These are phyloP conservation scores for Herpotrichia juniperi DNA, from an alignment of 2,329 filamentous ascomycete species.

Conservation along the genomic window DNA sequence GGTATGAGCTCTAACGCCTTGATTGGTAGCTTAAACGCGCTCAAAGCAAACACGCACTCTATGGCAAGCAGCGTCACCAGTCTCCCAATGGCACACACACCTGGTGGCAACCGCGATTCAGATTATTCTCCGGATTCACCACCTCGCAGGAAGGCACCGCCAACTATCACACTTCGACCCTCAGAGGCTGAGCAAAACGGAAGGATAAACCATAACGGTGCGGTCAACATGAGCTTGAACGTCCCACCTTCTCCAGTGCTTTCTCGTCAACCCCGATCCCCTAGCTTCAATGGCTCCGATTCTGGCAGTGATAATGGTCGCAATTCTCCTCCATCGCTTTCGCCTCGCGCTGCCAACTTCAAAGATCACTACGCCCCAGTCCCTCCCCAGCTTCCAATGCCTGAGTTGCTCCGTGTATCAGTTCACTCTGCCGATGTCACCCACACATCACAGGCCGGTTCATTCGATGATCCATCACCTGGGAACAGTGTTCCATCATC, in stretches of 20 bases:
- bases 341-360: slow-evolving; percentile 28
- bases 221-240: slow-evolving; percentile 43
- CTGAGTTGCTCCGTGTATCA: slow-evolving; percentile 29
- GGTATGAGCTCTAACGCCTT: slow-evolving; percentile 43
- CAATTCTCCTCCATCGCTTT: slow-evolving; percentile 27
- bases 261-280: slow-evolving; percentile 20
- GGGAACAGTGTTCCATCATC: slow-evolving; percentile 27
- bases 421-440: slow-evolving; percentile 27
- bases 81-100: slow-evolving; percentile 31
- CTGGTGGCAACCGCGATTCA: slow-evolving; percentile 23
- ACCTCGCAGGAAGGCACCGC: slow-evolving; percentile 24
- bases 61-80: slow-evolving; percentile 40
- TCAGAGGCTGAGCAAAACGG: slow-evolving; percentile 46
- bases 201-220: slow-evolving; percentile 38
- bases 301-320: slow-evolving; percentile 31
- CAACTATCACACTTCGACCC: slow-evolving; percentile 35
- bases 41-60: slow-evolving; percentile 38
- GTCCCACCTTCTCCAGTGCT: slow-evolving; percentile 40
- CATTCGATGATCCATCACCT: slow-evolving; percentile 30
- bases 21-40: slow-evolving; percentile 37
- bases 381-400: slow-evolving; percentile 30
- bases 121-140: slow-evolving; percentile 18
- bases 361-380: slow-evolving; percentile 32
- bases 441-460: slow-evolving; percentile 34
- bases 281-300: slow-evolving; percentile 36